Conservation (phyloP, 2,329 filamentous ascomycete species). For the Alternaria triticimaculans region DNA sequence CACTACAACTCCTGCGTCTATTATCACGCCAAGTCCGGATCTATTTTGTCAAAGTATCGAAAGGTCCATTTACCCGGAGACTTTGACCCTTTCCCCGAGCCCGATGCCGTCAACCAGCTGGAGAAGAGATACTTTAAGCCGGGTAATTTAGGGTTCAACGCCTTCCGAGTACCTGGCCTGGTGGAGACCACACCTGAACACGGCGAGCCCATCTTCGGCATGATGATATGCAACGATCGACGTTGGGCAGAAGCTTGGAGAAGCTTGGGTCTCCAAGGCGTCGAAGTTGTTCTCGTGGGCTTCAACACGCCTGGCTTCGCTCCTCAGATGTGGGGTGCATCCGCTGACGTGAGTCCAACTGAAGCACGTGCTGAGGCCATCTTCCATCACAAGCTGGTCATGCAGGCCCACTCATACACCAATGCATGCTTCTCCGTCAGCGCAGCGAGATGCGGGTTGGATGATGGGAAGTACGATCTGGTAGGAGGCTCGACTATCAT, state of each 20-base stretch:
- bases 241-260: slow-evolving; percentile 62
- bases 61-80: slow-evolving; percentile 30
- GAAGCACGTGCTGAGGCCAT: slow-evolving; percentile 55
- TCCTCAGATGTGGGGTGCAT: slow-evolving; percentile 46
- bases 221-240: slow-evolving; percentile 64
- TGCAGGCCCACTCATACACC: slow-evolving; percentile 60
- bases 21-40: slow-evolving; percentile 23
- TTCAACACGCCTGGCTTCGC: slow-evolving; percentile 55
- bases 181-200: slow-evolving; percentile 27
- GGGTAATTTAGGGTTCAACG: slow-evolving; percentile 58
- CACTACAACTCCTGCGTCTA: slow-evolving; percentile 33
- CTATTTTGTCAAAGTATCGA: slow-evolving; percentile 25
- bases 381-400: slow-evolving; percentile 60
- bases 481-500: slow-evolving; percentile 32
- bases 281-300: slow-evolving; percentile 53
- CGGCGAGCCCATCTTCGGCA: slow-evolving; percentile 59
- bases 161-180: slow-evolving; percentile 28
- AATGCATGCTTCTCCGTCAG: slow-evolving; percentile 59
- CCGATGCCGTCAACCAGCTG: slow-evolving; percentile 59
- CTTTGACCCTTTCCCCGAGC: slow-evolving; percentile 37
- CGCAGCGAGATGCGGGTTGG: slow-evolving; percentile 57
- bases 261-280: slow-evolving; percentile 58
- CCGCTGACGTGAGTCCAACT: slow-evolving; percentile 20
- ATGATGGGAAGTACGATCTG: slow-evolving; percentile 56
- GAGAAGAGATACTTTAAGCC: slow-evolving; percentile 63